A percentile compares a stretch with the other conserved stretches of the same genome.
These are phyloP conservation scores for Aspergillus coremiiformis DNA, from an alignment of 495 filamentous ascomycete genomes.

Conservation along the genomic window DNA sequence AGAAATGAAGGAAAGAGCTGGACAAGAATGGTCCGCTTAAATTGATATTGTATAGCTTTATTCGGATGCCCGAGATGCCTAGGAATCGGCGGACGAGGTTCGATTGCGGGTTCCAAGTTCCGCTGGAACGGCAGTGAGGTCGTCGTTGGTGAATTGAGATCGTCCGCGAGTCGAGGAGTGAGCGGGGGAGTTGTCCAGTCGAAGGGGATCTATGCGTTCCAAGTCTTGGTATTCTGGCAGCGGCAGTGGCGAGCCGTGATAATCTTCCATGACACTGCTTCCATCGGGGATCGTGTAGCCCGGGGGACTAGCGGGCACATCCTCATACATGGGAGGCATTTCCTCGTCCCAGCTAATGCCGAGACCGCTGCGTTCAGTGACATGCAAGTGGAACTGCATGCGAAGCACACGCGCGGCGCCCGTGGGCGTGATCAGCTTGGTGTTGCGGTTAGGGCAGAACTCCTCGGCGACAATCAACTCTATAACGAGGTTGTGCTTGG, in stretches of 20 bases:
- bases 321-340: conserved; percentile 87
- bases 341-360: conserved; percentile 98
- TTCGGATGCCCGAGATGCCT: conserved; percentile 4
- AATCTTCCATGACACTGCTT: conserved; percentile 37
- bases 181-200: conserved; percentile 33
- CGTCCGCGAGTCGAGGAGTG: conserved; percentile 25
- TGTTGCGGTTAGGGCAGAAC: conserved; percentile 64
- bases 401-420: conserved; percentile 85
- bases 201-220: conserved; percentile 38
- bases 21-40: neutral
- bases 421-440: conserved; percentile 69
- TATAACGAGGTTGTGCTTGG: conserved; percentile 78
- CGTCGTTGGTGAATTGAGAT: conserved; percentile 15
- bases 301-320: conserved; percentile 84
- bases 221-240: conserved; percentile 38
- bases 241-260: conserved; percentile 35
- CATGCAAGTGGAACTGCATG: conserved; percentile 76
- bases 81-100: conserved; percentile 13
- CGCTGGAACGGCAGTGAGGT: conserved; percentile 17
- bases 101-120: conserved; percentile 9
- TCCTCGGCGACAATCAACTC: conserved; percentile 95
- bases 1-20: neutral
- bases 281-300: conserved; percentile 52
- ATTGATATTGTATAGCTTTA: neutral
- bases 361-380: conserved; percentile 79